Evolutionary conservation across 2,329 filamentous ascomycete genomes (phyloP).

Genomic region (Diplodia scrobiculata): DNA sequence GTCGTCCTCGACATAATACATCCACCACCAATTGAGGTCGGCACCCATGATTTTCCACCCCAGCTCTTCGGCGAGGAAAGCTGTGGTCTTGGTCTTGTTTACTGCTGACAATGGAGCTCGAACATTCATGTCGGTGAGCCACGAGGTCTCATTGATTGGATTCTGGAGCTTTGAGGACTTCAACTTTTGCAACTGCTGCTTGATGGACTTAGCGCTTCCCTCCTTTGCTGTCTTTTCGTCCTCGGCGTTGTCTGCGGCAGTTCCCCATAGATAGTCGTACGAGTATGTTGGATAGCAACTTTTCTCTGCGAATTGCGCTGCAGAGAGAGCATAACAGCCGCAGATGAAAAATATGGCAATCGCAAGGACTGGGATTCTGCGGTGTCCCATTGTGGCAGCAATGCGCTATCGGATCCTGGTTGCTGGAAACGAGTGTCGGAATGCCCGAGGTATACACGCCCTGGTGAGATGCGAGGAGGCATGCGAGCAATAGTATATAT

Average conservation of each 20-base stretch:
- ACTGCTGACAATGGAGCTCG: not conserved
- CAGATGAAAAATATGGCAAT: not conserved
- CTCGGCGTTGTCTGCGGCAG: not conserved
- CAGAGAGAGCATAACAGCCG: not conserved
- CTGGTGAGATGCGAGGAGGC: not conserved
- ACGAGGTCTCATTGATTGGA: no score
- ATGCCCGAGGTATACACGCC: not conserved
- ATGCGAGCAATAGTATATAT: not conserved
- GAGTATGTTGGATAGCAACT: not conserved
- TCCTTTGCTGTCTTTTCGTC: no score
- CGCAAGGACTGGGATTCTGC: no score
- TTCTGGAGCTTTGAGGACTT: no score
- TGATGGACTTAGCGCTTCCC: no score
- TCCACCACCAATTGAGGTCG: not conserved
- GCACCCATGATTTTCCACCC: not conserved
- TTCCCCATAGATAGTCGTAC: not conserved
- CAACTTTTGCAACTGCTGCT: fast-evolving
- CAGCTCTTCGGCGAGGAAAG: not conserved
- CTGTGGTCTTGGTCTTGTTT: not conserved
- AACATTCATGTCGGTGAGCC: not conserved
- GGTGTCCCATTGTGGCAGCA: not conserved
- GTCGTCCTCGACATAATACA: not conserved
- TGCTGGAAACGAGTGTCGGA: not conserved
- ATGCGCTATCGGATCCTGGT: not conserved
- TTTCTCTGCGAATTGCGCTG: not conserved